Evolutionary conservation across 352 stramenopile genomes (phyloP), one percentile per base, ranked within the genome.

Genomic region (Pythium utonaiense): DNA sequence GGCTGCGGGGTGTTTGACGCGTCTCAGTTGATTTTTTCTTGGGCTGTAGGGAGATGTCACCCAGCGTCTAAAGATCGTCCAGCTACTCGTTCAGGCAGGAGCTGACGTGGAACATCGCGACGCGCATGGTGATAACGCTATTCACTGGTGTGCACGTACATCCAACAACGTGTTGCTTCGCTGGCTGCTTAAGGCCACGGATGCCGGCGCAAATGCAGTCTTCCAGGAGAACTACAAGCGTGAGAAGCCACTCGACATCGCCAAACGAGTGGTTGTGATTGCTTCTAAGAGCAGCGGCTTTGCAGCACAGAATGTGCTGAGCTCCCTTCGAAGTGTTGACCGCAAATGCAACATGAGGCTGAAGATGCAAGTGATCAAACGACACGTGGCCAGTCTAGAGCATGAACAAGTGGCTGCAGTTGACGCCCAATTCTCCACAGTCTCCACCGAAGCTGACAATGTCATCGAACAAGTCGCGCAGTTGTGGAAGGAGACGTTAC

Each of bases 111-210:
- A 73, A 6, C 64, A 60, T 16, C 61, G 71, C 5, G 83, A 92
- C 36, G 67, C 69, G 0, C 75, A 88, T 56, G 80, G 83, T 0
- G 80, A 92, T 59, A 90, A 79, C 19, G 80, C 64, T 16, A 49
- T 92, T 6, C 83, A 92, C 41, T 90, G 78, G 77, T 88, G 83
- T 30, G 80, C 77, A 44, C 76, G 78, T n/a, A 75, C 52, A 22
- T 80, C 76, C 19, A 70, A 71, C 36, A 60, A 83, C 0, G 55
- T 76, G 36, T 48, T 88, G 9, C 62, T 90, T 2, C 80, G 83
- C 30, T 88, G 63, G 44, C 60, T 92, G 2, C 62, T 92, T 25
- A 77, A 75, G 19, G 67, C 83, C 47, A 89, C 77, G 0, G 78
- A 88, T 38, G 83, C 83, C 10, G 61, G 58, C 4, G 70, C 74